Evolutionary conservation across 2,329 filamentous ascomycete genomes (phyloP).

Genomic region (Xylaria sp.): DNA sequence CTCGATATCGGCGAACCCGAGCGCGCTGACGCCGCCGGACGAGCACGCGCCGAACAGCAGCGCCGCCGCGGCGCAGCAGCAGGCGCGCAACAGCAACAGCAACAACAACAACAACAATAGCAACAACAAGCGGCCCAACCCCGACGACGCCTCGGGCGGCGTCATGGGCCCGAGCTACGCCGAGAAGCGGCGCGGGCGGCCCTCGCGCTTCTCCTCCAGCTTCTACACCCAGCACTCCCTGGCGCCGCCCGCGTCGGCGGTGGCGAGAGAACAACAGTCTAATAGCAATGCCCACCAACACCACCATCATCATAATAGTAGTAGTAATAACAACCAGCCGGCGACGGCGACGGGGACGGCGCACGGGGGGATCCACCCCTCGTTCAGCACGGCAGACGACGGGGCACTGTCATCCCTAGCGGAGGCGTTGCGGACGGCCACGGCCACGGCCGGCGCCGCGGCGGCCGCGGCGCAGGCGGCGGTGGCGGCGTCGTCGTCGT

Average conservation of each 20-base stretch:
- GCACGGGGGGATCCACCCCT: conserved; percentile 26
- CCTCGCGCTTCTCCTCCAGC: conserved; percentile 38
- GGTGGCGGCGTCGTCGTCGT: too few relatives aligned
- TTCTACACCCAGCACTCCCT: conserved; percentile 37
- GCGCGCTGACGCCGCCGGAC: conserved; percentile 59
- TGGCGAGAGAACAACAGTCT: too few relatives aligned
- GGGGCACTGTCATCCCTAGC: conserved; percentile 42
- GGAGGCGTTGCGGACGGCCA: conserved; percentile 44
- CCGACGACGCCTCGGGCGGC: too few relatives aligned
- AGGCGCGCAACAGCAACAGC: too few relatives aligned
- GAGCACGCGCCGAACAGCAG: conserved; percentile 49
- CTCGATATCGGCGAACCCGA: conserved; percentile 42
- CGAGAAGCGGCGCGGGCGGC: conserved; percentile 38
- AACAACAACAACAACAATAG: too few relatives aligned
- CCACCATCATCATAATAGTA: conserved; percentile 17
- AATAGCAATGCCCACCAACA: too few relatives aligned
- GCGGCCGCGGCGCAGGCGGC: too few relatives aligned
- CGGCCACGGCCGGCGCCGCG: too few relatives aligned
- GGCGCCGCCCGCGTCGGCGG: neutral
- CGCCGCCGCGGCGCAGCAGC: too few relatives aligned
- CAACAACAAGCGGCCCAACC: conserved; percentile 36
- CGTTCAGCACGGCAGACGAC: conserved; percentile 39
- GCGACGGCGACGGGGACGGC: too few relatives aligned
- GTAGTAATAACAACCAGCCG: conserved; percentile 10
- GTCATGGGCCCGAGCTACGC: conserved; percentile 17